Evolutionary conservation across 331 rosid genomes (phyloP), one percentile per base, ranked within the genome.

Genomic region (Rhamnella rubrinervis): DNA sequence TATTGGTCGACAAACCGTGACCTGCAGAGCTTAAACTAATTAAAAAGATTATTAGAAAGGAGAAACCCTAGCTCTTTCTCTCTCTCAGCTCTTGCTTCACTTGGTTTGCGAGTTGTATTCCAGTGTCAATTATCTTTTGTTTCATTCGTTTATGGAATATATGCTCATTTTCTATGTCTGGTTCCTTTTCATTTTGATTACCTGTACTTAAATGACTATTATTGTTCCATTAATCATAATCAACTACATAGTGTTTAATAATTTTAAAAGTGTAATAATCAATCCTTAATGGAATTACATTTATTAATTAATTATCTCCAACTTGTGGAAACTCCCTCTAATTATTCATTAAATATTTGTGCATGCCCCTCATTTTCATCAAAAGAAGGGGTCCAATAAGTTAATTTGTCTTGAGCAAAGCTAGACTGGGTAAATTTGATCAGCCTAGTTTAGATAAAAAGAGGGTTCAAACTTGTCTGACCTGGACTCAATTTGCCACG

Each of bases 1-100:
- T 87, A 82, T 78, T 82, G 86, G 84, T 83, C 76, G 90, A 92
- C 97, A 87, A 82, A 79, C 84, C 72, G 64, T 72, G 85, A 84
- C 87, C 82, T 70, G 40, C 67, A 53, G 40, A 35, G 47, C 71
- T 76, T 91, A 85, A 86, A 86, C 77, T 76, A 88, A 71, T 66
- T 26, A 18, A 65, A 66, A 23, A 9, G 21, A 28, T 9, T 25
- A 52, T 41, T 52, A 41, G 51, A 73, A 75, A 61, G 58, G 58
- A 60, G 44, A 55, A 49, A 25, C 39, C 28, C 8, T 66, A 28
- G 16, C 4, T 15, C 6, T 13, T 20, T 68, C 6, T 66, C 13
- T 38, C 5, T 67, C 51, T 55, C 3, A 62, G 65, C 61, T 74
- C 59, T 59, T 73, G 75, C 74, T 75, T 78, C 49, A 62, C 75